Base-by-base conservation (phyloP, 495 filamentous ascomycete species). In the Trichoderma reesei region DNA sequence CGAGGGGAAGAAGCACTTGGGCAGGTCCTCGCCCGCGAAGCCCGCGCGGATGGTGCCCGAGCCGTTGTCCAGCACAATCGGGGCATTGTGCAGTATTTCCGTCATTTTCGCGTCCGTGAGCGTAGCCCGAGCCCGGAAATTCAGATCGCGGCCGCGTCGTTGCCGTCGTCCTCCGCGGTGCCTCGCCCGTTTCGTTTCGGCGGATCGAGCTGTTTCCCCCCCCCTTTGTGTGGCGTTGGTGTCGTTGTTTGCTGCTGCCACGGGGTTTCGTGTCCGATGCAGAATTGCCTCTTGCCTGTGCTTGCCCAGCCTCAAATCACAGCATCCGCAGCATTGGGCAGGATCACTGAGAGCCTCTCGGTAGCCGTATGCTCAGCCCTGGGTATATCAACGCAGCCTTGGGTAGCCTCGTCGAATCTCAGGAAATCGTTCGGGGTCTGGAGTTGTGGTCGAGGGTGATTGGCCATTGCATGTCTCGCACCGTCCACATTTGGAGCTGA, bases 11-110 rank as follows among this genome's bases (percentile, higher is more conserved):
- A 88, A 91, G 79, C 90, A 95, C 79, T 96, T 96, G 2, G 94
- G 94, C 41, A 92, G 79, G 68, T 98, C 95, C 68, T 96, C 91
- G 62, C 95, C 94, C 20, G 95, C 94, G 70, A 98, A 99, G 13
- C 94, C 94, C 60, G 94, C 94, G 72, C 96, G 85, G 70, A 99
- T 98, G 2, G 94, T 99, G 48, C 95, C 94, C 65, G 90, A 96
- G 74, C 94, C 95, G 80, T 98, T 99, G 85, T 98, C 95, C 68
- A 99, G 89, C 69, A 99, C 95, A 70, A 99, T 95, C 61, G 94
- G 92, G 67, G 91, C 92, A 78, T 98, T 98, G 80, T 93, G 92
- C 62, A 96, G 87, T 66, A 87, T 88, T 75, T 96, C 91, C 60
- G 86, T 81, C 89, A 92, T 91, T 71, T 73, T 83, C 31, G 51